phyloP scores from a whole-genome alignment of 164 flowering plant species.

The Euptelea pleiosperma region DNA sequence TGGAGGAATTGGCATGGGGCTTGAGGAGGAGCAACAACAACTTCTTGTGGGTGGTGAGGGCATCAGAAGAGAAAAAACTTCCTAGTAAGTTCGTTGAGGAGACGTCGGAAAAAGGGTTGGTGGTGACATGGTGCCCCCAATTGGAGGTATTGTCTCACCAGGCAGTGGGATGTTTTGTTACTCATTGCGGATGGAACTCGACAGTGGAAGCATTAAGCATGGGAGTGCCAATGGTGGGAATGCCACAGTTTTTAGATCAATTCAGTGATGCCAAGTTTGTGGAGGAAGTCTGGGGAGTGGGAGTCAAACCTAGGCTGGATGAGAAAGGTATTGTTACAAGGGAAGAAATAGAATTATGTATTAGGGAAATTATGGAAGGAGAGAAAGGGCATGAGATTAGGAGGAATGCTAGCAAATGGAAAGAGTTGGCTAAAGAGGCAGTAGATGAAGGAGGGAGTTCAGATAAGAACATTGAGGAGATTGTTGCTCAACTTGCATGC shows the following conservation, averaged over 20 bases:
- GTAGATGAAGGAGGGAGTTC: slow-evolving; percentile 9
- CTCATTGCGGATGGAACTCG: slow-evolving; percentile 18
- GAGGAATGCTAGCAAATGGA: slow-evolving; percentile 7
- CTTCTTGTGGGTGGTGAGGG: slow-evolving; percentile 17
- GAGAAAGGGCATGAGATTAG: not conserved
- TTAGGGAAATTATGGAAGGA: slow-evolving; percentile 11
- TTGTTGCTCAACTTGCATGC: slow-evolving; percentile 4
- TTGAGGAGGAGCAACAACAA: not conserved
- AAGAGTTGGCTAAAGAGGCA: slow-evolving; percentile 9
- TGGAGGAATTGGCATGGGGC: slow-evolving; percentile 14
- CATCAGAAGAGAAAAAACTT: slow-evolving; percentile 5
- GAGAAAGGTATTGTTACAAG: slow-evolving; percentile 6
- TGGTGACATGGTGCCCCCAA: slow-evolving; percentile 14
- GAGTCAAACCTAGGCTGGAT: slow-evolving; percentile 7
- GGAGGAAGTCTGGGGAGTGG: slow-evolving; percentile 13
- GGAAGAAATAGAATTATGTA: slow-evolving; percentile 1
- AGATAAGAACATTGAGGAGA: slow-evolving; percentile 8
- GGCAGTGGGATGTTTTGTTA: slow-evolving; percentile 13
- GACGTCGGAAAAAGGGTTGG: slow-evolving; percentile 7
- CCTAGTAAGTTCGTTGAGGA: slow-evolving; percentile 5
- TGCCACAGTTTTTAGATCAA: slow-evolving; percentile 16
- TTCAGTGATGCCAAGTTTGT: slow-evolving; percentile 10
- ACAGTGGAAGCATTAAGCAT: slow-evolving; percentile 12
- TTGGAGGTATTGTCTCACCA: slow-evolving; percentile 11
- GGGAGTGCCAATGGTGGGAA: slow-evolving; percentile 13